Conservation (phyloP, 2,329 filamentous ascomycete species). For the Beauveria asiatica region DNA sequence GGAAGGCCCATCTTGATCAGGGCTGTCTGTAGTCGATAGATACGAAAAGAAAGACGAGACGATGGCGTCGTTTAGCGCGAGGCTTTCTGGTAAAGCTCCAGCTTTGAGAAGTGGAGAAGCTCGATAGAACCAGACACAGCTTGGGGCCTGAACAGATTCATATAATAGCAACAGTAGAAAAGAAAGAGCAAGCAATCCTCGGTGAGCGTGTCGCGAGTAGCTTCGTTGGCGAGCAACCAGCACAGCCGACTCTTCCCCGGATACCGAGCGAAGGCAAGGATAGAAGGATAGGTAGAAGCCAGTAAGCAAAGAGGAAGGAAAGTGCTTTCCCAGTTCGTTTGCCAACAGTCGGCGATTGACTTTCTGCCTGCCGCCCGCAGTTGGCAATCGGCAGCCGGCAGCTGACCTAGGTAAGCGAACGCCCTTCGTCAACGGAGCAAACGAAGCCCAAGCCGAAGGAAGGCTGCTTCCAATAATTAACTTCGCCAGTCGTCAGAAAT, state of each 20-base stretch:
- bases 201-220: not conserved
- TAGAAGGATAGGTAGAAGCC: not conserved
- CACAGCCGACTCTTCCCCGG: not conserved
- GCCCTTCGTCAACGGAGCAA: not conserved
- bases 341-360: not conserved
- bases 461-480: not conserved
- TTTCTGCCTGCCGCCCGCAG: not conserved
- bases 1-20: not conserved
- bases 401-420: not conserved
- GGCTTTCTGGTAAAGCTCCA: not conserved
- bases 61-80: not conserved
- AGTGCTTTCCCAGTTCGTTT: not conserved
- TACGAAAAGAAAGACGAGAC: not conserved
- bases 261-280: not conserved
- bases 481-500: too few species aligned
- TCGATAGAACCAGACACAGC: not conserved
- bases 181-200: not conserved
- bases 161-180: not conserved
- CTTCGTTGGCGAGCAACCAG: not conserved
- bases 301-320: not conserved
- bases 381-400: not conserved
- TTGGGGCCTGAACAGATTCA: not conserved
- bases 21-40: not conserved
- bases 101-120: not conserved
- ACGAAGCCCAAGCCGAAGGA: not conserved